Evolutionary conservation across 441 rosid genomes (phyloP), one percentile per base, ranked within the genome.

Genomic region (Erysimum pusillum): DNA sequence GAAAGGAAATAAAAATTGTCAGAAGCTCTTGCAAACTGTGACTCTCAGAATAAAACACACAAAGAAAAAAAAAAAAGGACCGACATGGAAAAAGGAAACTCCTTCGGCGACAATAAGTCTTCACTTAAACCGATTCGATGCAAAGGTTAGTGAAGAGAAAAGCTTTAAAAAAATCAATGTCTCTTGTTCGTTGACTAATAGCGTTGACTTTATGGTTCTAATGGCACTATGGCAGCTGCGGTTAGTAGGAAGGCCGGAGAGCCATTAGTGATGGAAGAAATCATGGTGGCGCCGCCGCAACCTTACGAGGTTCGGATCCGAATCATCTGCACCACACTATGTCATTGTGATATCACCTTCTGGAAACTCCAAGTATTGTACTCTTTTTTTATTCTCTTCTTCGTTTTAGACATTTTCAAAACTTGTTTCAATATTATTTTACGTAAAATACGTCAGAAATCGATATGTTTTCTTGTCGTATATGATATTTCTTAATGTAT

Each of bases 241-340:
- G 82, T 94, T 46, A 2, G 77, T 81, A 85, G 94, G 61, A 68
- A 64, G 69, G 76, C 97, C 2, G 96, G 96, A 49, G 93, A 85
- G 80, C 89, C 92, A 28, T 80, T 91, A 36, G 90, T 80, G 58
- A 87, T 91, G 18, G 98, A 94, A 84, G 97, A 91, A 49, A 81
- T 91, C 74, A 17, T 78, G 70, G 96, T 94, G 76, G 90, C 89
- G 18, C 90, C 96, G 48, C 97, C 96, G 12, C 79, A 79, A 69
- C 78, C 88, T 2, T 80, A 76, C 51, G 97, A 94, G 81, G 93
- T 85, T 67, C 94, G 98, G 67, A 79, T 94, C 41, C 84, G 86
- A 67, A 81, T 91, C 51, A 86, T 89, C 51, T 94, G 97, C 77
- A 85, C 97, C 2, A 81, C 95, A 48, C 88, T 94, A 11, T 94